Percentiles rank a stretch among this genome's conserved stretches.
phyloP scores from a whole-genome alignment of 140 eudicot species.

The Senecio squalidus region DNA sequence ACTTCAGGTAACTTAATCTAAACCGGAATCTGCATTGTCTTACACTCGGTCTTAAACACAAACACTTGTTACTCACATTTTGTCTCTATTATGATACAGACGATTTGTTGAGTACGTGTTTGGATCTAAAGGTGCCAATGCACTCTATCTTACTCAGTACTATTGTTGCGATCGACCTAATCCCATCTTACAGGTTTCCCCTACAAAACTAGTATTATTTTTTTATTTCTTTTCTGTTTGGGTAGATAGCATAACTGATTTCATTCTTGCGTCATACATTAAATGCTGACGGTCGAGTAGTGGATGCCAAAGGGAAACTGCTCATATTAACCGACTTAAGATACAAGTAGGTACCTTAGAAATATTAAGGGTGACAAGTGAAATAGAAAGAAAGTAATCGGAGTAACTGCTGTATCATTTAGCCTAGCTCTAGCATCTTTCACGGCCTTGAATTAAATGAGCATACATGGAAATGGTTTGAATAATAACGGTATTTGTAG shows the following conservation, averaged over 20 bases:
- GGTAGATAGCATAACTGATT: not conserved
- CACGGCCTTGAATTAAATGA: too few relatives aligned
- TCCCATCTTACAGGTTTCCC: slow-evolving; percentile 71
- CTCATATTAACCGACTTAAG: not conserved
- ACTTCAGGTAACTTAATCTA: slow-evolving; percentile 43
- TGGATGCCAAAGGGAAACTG: too few relatives aligned
- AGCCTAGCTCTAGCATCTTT: too few relatives aligned
- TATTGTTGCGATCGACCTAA: slow-evolving; percentile 92
- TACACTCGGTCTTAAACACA: too few relatives aligned
- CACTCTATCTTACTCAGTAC: slow-evolving; percentile 55
- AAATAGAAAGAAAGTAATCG: not conserved
- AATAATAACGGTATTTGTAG: too few relatives aligned
- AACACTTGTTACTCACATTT: not conserved
- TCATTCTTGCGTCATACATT: not conserved
- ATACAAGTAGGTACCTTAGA: not conserved
- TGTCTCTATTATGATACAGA: slow-evolving; percentile 26
- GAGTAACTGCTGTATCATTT: not conserved
- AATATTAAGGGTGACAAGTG: not conserved
- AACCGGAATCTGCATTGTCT: too few relatives aligned
- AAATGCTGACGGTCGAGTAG: not conserved
- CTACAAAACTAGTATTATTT: not conserved
- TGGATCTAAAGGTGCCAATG: slow-evolving; percentile 70
- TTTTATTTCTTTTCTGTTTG: not conserved
- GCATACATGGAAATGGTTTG: too few relatives aligned
- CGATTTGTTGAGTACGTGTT: slow-evolving; percentile 49